These are phyloP conservation scores for Cladosporium sp. DNA, from an alignment of 2,329 filamentous ascomycete species.

Conservation along the genomic window DNA sequence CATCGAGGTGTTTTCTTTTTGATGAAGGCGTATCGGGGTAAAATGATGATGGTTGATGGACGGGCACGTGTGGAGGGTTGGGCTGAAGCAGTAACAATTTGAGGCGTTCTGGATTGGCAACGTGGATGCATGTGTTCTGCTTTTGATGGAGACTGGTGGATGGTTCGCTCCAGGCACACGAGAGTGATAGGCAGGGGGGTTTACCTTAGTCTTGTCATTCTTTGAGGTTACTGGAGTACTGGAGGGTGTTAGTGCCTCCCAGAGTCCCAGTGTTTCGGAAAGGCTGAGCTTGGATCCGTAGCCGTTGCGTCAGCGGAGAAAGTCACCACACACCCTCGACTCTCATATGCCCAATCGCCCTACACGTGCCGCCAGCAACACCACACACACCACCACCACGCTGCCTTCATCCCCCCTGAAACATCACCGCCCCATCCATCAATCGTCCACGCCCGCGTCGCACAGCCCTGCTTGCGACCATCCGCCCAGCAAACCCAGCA, in stretches of 20 bases:
- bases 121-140: neutral
- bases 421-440: neutral
- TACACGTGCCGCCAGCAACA: constrained; percentile 14
- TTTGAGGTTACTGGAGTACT: no score
- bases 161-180: neutral
- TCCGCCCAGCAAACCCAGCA: neutral
- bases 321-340: no score
- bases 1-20: constrained; percentile 3
- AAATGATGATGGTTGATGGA: neutral
- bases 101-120: neutral
- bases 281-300: no score
- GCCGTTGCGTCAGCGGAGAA: no score
- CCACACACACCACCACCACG: neutral
- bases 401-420: neutral
- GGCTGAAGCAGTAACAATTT: no score
- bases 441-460: neutral
- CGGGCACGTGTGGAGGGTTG: neutral
- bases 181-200: neutral
- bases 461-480: neutral
- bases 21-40: neutral
- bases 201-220: no score
- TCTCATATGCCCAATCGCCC: neutral
- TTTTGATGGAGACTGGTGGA: no score
- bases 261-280: no score
- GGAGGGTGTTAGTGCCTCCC: no score